phyloP scores from a whole-genome alignment of 2,329 filamentous ascomycete genomes.

The Aspergillus sp. region DNA sequence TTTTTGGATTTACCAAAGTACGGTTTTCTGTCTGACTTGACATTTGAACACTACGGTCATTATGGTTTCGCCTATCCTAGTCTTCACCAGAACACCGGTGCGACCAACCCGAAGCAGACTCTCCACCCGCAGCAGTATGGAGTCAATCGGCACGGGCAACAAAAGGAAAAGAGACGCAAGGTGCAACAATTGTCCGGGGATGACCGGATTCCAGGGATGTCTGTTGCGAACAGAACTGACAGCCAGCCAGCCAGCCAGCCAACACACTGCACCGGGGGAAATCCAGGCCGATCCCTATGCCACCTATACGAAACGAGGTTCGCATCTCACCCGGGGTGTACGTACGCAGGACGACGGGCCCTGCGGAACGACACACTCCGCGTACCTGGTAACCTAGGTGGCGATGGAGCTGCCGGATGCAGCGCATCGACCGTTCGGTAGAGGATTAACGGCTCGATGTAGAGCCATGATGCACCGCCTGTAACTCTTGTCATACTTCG shows the following conservation, averaged over 20 bases:
- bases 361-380: background rate
- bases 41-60: background rate
- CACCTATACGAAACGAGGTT: background rate
- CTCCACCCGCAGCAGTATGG: background rate
- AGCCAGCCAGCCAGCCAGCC: background rate
- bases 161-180: slow-evolving; percentile 2
- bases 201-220: background rate
- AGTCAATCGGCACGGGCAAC: background rate
- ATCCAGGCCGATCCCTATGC: background rate
- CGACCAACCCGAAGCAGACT: background rate
- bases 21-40: background rate
- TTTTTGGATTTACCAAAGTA: background rate
- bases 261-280: background rate
- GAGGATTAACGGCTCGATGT: too few relatives aligned
- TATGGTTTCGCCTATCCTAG: too few relatives aligned
- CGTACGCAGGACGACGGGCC: background rate
- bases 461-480: background rate
- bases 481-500: background rate
- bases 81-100: background rate
- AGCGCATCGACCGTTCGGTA: too few relatives aligned
- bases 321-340: too few relatives aligned
- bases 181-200: slow-evolving; percentile 1
- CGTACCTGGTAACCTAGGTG: background rate
- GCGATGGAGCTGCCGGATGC: too few relatives aligned
- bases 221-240: background rate